phyloP scores from a whole-genome alignment of 768 basidiomycete genomes.

The Asterophora lycoperdoides region DNA sequence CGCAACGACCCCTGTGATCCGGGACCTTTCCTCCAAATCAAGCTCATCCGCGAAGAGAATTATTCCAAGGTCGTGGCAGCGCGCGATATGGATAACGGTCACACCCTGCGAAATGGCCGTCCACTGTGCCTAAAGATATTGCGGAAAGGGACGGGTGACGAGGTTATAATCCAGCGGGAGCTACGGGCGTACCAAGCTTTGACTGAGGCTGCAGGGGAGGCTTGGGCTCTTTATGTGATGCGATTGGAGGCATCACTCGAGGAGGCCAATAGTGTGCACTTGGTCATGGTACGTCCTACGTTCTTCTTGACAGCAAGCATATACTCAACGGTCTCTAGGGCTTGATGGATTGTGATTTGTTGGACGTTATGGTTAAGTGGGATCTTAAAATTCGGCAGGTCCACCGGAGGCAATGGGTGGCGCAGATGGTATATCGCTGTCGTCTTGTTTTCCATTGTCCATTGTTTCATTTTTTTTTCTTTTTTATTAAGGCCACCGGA shows the following conservation, averaged over 20 bases:
- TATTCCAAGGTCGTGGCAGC: constrained; percentile 12
- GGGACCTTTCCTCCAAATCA: constrained; percentile 29
- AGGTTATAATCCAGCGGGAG: constrained; percentile 26
- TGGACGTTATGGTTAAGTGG: constrained; percentile 22
- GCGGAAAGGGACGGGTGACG: constrained; percentile 10
- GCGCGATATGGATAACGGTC: constrained; percentile 19
- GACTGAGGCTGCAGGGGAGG: constrained; percentile 16
- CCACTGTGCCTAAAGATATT: constrained; percentile 38
- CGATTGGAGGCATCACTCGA: constrained; percentile 33
- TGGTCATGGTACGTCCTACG: constrained; percentile 35
- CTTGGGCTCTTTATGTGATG: constrained; percentile 34
- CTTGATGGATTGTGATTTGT: constrained; percentile 36
- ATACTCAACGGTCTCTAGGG: constrained; percentile 23
- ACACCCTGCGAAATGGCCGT: constrained; percentile 18
- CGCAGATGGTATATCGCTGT: constrained; percentile 31
- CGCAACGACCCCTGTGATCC: constrained; percentile 2
- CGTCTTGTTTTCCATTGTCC: neutral
- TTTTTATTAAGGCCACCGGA: constrained; percentile 30
- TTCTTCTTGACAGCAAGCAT: neutral
- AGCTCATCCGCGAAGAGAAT: constrained; percentile 16
- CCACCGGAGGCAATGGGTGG: constrained; percentile 35
- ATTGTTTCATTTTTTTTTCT: neutral
- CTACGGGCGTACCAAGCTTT: constrained; percentile 32
- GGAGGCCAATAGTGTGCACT: constrained; percentile 24
- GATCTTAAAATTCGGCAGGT: constrained; percentile 19